phyloP scores from a whole-genome alignment of 345 rosid genomes.

The Schrenkiella parvula region DNA sequence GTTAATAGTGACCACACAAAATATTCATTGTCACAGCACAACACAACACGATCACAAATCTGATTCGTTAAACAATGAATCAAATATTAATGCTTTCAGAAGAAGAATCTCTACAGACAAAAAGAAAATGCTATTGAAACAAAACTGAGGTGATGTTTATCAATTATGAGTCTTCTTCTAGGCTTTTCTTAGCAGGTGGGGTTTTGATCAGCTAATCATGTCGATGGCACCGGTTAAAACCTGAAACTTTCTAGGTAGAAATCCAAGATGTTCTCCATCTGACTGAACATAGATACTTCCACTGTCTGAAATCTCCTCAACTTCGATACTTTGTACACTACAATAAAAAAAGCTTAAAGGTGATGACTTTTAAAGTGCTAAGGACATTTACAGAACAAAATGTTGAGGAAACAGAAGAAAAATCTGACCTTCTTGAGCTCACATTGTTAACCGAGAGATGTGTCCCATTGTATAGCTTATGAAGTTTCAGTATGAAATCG shows the following conservation, averaged over 20 bases:
- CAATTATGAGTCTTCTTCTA: background rate
- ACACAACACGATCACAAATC: conserved; percentile 4
- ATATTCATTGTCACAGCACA: background rate
- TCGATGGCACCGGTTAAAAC: conserved; percentile 69
- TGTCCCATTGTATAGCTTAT: conserved; percentile 77
- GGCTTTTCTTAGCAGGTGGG: background rate
- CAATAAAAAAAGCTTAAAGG: background rate
- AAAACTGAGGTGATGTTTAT: background rate
- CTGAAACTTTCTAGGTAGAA: conserved; percentile 71
- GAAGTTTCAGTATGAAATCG: conserved; percentile 71
- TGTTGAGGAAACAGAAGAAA: background rate
- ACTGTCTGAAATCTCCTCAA: conserved; percentile 57
- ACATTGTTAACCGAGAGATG: conserved; percentile 74
- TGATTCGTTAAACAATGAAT: conserved; percentile 17
- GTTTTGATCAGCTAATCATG: conserved; percentile 55
- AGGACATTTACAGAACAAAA: background rate
- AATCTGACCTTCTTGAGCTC: conserved; percentile 58
- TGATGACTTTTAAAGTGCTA: background rate
- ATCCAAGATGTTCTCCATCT: conserved; percentile 90
- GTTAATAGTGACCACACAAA: conserved; percentile 22
- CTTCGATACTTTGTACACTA: conserved; percentile 75
- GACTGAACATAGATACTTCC: conserved; percentile 74
- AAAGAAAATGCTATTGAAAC: background rate
- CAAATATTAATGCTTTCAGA: background rate
- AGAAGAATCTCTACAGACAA: conserved; percentile 2